Evolutionary conservation across 176 grass and related monocot species (phyloP).

Genomic region (Cenchrus purpureus): DNA sequence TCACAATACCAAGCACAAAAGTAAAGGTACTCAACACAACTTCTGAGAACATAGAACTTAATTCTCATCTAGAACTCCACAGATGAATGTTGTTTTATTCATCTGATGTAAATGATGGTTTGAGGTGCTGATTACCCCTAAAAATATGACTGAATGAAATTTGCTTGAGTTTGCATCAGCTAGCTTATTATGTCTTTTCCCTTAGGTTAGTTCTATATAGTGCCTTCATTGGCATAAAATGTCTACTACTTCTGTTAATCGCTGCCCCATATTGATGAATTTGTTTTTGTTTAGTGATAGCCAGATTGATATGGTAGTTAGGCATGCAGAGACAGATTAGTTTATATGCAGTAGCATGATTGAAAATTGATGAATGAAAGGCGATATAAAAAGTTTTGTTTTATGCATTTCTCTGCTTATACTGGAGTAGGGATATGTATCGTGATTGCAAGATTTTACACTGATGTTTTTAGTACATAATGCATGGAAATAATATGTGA

Average conservation of each 20-base stretch:
- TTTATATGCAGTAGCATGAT: not conserved
- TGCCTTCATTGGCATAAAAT: not conserved
- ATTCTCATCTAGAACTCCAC: not conserved
- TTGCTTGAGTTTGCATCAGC: not conserved
- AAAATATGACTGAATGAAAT: not conserved
- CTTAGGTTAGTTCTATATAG: not conserved
- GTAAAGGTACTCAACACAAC: not conserved
- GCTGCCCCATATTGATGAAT: not conserved
- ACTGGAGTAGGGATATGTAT: not conserved
- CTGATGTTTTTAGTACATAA: not conserved
- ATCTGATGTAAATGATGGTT: not conserved
- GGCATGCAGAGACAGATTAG: not conserved
- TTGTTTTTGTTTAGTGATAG: not conserved
- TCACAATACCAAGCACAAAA: not conserved
- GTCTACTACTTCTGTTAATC: not conserved
- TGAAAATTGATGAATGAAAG: not conserved
- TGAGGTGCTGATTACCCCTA: conserved; percentile 15
- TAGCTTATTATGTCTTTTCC: not conserved
- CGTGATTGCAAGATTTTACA: not conserved
- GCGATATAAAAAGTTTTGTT: not conserved
- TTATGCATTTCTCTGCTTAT: not conserved
- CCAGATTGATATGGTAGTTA: not conserved
- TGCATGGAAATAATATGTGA: not conserved
- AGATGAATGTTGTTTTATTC: not conserved
- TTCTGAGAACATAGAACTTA: not conserved